Base-by-base conservation (phyloP, 2,329 filamentous ascomycete species). In the Trichoderma atrobrunneum region DNA sequence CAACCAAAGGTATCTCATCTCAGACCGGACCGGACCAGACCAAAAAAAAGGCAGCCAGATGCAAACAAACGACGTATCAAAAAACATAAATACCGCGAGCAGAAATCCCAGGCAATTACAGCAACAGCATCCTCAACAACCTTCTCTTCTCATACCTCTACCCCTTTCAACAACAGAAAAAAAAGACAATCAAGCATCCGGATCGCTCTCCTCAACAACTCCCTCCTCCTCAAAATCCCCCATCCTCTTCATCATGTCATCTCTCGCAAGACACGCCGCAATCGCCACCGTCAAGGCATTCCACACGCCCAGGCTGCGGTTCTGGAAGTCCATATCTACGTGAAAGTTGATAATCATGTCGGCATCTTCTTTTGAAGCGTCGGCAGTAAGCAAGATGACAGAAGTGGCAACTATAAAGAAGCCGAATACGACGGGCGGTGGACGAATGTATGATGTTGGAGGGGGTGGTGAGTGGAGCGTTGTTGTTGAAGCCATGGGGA, bases 201-300 rank as follows among this genome's bases (percentile, higher is more conserved):
- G 81, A 66, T 83, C 82, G 64, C 81, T 82, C 18, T 82, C 81
- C n/a, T 78, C 68, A 24, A 57, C 56, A 2, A 72, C 71, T 5
- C 76, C 74, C 56, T 77, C 60, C 43, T 78, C 74, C 63, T 82
- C 78, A 76, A 84, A 84, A 72, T 84, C 80, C 2, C 76, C 76
- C 24, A 74, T 63, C 57, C 81, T 77, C 7, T 75, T 71, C 60
- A 79, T 81, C 69, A 84, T 76, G 68, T 83, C 80, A 62, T 85
- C 82, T 16, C 83, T 78, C 5, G 83, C 83, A 68, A 82, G 74
- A 68, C 83, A 85, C 2, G 80, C 79, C 12, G 79, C 79, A 26
- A 83, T 78, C 10, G 82, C 84, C 11, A 84, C 69, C 5, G 84
- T 85, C 48, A 85, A 74, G 2, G 82, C 84, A 73, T 85, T 85